Evolutionary conservation across 441 rosid genomes (phyloP), one percentile per base, ranked within the genome.

Genomic region (Bocquillonia castaneifolia): DNA sequence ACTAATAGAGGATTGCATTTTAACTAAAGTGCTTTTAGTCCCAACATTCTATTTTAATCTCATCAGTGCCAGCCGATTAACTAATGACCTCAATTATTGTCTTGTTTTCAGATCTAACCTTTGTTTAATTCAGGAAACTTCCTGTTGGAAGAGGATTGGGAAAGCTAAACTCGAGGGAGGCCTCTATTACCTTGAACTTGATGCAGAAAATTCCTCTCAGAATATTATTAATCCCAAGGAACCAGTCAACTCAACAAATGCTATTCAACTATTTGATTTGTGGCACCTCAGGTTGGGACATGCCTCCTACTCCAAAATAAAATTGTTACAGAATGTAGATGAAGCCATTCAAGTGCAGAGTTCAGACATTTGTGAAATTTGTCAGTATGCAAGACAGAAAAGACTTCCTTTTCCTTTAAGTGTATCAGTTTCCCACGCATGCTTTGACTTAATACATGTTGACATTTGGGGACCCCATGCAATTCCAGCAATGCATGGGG

Each of bases 1-100:
- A 0, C n/a, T 48, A 3, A 18, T 6, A 13, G 1, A 7, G 0
- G 0, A 3, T 2, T 5, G 4, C 0, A 44, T n/a, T 0, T 17
- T 48, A 0, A 22, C 18, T 17, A 18, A 48, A 2, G 52, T 48
- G 0, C 1, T 51, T 1, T 23, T 3, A 22, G 2, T 51, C 10
- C 29, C 55, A 22, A 0, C 1, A 0, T 51, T 51, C 4, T 6
- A 1, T 8, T 23, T 51, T 23, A 51, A 51, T 12, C 55, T 51
- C 9, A 51, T 51, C 2, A 6, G 28, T 8, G 13, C 29, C 13
- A 51, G 28, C 10, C 22, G 10, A 22, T 2, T 48, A 48, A 48
- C 20, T 6, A 48, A 48, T 18, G 1, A 2, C 23, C 5, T 0
- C 2, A 6, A 6, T 48, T 48, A 6, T n/a, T 18, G 3, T 9